Percentiles rank a stretch among this genome's conserved stretches.
These are phyloP conservation scores for Lentinula raphanica DNA, from an alignment of 768 basidiomycete species.

Conservation along the genomic window DNA sequence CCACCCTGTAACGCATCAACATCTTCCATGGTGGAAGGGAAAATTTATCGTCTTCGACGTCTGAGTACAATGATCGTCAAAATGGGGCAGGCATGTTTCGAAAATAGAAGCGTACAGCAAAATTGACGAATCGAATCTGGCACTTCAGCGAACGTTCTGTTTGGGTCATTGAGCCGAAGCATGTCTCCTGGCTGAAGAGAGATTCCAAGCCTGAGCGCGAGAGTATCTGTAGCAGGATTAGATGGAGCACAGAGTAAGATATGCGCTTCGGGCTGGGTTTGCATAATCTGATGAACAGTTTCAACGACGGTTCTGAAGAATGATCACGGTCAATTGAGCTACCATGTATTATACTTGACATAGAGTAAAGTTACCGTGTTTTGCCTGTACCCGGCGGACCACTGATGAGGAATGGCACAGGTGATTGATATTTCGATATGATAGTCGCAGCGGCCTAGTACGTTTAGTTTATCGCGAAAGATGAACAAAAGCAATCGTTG, in stretches of 20 bases:
- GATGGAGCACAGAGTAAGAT: conserved; percentile 49
- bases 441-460: conserved; percentile 37
- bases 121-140: conserved; percentile 39
- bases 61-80: too few species aligned
- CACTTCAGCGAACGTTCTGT: conserved; percentile 47
- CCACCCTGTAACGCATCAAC: conserved; percentile 41
- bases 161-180: conserved; percentile 43
- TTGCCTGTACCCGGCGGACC: conserved; percentile 52
- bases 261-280: conserved; percentile 39
- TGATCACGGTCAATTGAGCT: too few species aligned
- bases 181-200: conserved; percentile 37
- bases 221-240: conserved; percentile 46
- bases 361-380: conserved; percentile 30
- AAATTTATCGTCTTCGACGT: conserved; percentile 41
- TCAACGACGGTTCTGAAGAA: conserved; percentile 48
- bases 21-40: conserved; percentile 41
- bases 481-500: background rate
- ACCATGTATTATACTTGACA: background rate
- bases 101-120: conserved; percentile 38
- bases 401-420: conserved; percentile 43
- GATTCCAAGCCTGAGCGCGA: conserved; percentile 34
- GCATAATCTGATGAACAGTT: conserved; percentile 44
- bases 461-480: background rate
- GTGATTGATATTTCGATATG: conserved; percentile 36
- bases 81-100: too few species aligned